Evolutionary conservation across 2,329 filamentous ascomycete species (phyloP), one percentile per base, ranked within the genome.

Genomic region (Alternaria arbusti): DNA sequence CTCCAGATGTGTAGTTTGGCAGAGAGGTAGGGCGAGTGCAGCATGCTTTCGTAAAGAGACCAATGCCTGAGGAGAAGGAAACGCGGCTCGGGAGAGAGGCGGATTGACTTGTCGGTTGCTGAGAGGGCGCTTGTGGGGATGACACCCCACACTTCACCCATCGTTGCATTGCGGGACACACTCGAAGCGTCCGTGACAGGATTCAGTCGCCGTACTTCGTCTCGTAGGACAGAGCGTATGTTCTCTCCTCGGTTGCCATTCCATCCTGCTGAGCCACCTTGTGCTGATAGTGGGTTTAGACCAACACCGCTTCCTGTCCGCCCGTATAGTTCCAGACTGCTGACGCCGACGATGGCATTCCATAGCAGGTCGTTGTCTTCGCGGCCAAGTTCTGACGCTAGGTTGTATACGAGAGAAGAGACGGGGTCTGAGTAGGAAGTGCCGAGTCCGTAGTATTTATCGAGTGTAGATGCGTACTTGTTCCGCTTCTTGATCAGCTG

Each of bases 21-120:
- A 63, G 96, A 95, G 5, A 99, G 87, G 75, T 97, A 98, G 0
- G 95, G 94, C 0, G 94, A 97, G 79, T 99, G 96, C 12, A 98
- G 86, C 96, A 99, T 98, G 78, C 94, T 97, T 75, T 99, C 96
- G 79, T 98, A 98, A 13, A 99, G 84, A 71, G 93, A 97, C 96
- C 96, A 99, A 78, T 99, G 96, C 32, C 96, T 87, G 57, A 98
- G 92, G 0, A 99, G 87, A 25, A 98, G 86, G 70, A 99, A 97
- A 44, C 92, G 91, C 10, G 96, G 96, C 76, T 99, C 96, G 0
- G 96, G 96, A 0, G 94, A 97, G 43, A 99, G 84, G 22, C 94
- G 90, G 70, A 99, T 98, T 54, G 93, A 91, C 10, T 89, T 96
- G 79, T 99, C 96, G 58, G 94, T 95, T 6, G 96, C 93, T 66